Evolutionary conservation across 2,329 filamentous ascomycete species (phyloP), one percentile per base, ranked within the genome.

Genomic region (Fusarium sp.): DNA sequence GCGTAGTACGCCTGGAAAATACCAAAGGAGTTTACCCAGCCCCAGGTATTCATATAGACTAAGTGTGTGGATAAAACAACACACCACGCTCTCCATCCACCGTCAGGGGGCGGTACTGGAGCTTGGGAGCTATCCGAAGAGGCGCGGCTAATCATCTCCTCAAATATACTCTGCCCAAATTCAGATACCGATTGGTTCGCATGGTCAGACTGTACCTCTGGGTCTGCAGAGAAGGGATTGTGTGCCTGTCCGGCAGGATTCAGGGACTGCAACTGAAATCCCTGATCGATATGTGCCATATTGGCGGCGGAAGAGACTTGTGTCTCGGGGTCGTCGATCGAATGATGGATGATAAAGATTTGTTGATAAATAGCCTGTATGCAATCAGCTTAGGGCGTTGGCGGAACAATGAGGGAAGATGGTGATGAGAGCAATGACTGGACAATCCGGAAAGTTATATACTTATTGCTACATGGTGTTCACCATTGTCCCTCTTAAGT

Each of bases 1-100:
- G 78, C 80, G 77, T 89, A 89, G 79, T 89, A 88, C 1, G 84
- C 79, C 65, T 89, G 86, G 72, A 88, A 89, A 8, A 85, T 80
- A n/a, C 87, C 87, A 65, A 88, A 89, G 3, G 86, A 87, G 78
- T 86, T 87, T 71, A 87, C 83, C 71, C 86, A 83, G 38, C 87
- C 87, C 82, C 86, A 88, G 4, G 86, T 87, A 69, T 86, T 86
- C 81, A 85, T 84, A 47, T 87, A 81, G 22, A 85, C 80, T 4
- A 88, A 73, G 71, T 88, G 86, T 18, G 62, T 49, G 14, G 62
- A 59, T 45, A 72, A 20, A 13, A 67, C 54, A 5, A 74, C 56
- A 14, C 59, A 65, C 86, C 87, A 89, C 1, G 86, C 86, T 27
- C 78, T 73, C 55, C 77, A 73, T 1, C 87, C 87, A 6, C 86